Percentiles rank a stretch among this genome's conserved stretches.
phyloP scores from a whole-genome alignment of 2,329 filamentous ascomycete species.

The Cladobotryum protrusum region DNA sequence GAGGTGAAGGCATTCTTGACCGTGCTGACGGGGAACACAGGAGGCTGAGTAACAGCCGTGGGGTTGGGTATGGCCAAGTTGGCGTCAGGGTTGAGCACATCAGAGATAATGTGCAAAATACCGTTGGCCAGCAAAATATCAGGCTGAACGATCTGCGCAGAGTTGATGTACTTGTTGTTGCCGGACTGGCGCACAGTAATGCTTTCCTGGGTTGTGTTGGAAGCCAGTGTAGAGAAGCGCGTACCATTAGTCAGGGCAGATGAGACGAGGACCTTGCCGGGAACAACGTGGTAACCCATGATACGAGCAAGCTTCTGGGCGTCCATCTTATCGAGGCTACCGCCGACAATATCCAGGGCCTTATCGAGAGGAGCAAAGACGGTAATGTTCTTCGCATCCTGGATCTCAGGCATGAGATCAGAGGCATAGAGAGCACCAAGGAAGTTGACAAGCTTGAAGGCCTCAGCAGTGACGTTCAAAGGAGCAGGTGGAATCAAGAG shows the following conservation, averaged over 20 bases:
- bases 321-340: slow-evolving; percentile 41
- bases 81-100: slow-evolving; percentile 40
- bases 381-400: slow-evolving; percentile 43
- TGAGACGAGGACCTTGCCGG: slow-evolving; percentile 48
- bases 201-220: slow-evolving; percentile 34
- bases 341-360: slow-evolving; percentile 53
- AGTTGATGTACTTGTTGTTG: slow-evolving; percentile 45
- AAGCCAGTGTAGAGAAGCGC: slow-evolving; percentile 29
- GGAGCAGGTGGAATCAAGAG: slow-evolving; percentile 42
- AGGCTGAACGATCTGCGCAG: slow-evolving; percentile 45
- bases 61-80: slow-evolving; percentile 31
- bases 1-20: slow-evolving; percentile 36
- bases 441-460: slow-evolving; percentile 39
- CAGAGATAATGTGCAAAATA: slow-evolving; percentile 53
- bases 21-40: slow-evolving; percentile 49
- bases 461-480: slow-evolving; percentile 44
- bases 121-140: slow-evolving; percentile 53
- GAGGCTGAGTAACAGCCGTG: slow-evolving; percentile 34
- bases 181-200: slow-evolving; percentile 35
- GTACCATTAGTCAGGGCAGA: slow-evolving; percentile 29
- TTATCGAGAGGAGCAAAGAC: slow-evolving; percentile 58
- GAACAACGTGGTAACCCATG: slow-evolving; percentile 59
- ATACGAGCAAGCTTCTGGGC: slow-evolving; percentile 43
- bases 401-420: slow-evolving; percentile 33
- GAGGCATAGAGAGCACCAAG: slow-evolving; percentile 28